Evolutionary conservation across 345 rosid genomes (phyloP).

Genomic region (Camelina hispida): DNA sequence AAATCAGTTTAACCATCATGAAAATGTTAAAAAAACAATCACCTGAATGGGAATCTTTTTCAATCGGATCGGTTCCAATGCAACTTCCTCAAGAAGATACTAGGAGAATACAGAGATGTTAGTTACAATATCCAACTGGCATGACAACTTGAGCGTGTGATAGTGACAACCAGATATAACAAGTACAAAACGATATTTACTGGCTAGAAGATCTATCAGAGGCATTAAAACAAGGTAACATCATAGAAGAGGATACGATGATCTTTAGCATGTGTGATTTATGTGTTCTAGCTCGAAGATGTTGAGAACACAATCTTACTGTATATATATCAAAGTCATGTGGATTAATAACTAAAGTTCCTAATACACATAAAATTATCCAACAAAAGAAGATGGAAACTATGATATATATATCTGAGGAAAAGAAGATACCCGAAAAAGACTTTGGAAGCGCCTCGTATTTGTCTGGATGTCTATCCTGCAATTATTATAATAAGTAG

Average conservation of each 20-base stretch:
- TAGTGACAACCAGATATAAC: background rate
- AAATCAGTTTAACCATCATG: constrained; percentile 13
- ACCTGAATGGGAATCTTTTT: constrained; percentile 91
- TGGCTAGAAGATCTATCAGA: constrained; percentile 24
- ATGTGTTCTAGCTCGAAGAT: constrained; percentile 4
- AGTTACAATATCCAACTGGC: constrained; percentile 24
- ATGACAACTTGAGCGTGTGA: background rate
- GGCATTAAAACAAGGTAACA: background rate
- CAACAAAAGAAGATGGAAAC: constrained; percentile 14
- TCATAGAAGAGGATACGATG: constrained; percentile 1
- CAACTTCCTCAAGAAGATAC: constrained; percentile 96
- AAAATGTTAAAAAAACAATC: constrained; percentile 3
- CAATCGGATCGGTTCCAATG: constrained; percentile 62
- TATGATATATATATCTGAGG: constrained; percentile 18
- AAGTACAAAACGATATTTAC: background rate
- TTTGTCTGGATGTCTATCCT: constrained; percentile 98
- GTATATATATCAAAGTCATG: background rate
- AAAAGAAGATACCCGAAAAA: constrained; percentile 62
- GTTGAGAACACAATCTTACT: background rate
- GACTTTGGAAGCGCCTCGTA: constrained; percentile 75
- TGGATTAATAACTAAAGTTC: background rate
- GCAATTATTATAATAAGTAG: constrained; percentile 30
- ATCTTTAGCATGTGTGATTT: constrained; percentile 4
- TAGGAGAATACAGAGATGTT: constrained; percentile 38
- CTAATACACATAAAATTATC: background rate